Evolutionary conservation across 2,329 filamentous ascomycete species (phyloP).

Genomic region (Calonectria hongkongensis): DNA sequence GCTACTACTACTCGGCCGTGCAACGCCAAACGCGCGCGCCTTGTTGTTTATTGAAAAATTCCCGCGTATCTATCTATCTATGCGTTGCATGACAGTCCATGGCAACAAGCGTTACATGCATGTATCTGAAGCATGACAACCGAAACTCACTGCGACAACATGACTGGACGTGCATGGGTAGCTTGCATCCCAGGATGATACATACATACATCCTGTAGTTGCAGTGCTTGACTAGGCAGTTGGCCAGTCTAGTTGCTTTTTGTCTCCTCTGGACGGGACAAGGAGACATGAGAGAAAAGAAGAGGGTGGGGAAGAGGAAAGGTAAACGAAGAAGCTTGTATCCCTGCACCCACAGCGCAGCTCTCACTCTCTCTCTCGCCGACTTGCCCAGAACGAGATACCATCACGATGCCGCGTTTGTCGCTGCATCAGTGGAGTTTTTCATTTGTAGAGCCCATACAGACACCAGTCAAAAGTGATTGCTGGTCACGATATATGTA

Average conservation of each 20-base stretch:
- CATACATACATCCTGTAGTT: neutral
- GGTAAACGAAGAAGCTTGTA: neutral
- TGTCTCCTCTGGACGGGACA: neutral
- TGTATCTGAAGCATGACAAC: constrained; percentile 28
- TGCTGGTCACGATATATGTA: neutral
- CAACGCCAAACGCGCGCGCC: constrained; percentile 11
- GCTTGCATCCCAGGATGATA: too few relatives aligned
- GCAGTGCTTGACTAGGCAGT: neutral
- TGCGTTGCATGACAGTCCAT: constrained; percentile 19
- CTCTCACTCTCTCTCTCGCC: neutral
- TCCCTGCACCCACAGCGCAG: neutral
- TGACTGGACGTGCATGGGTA: constrained; percentile 21
- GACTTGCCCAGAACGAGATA: constrained; percentile 10
- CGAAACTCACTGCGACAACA: constrained; percentile 25
- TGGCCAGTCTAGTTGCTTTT: neutral
- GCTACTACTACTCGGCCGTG: neutral
- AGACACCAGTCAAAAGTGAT: neutral
- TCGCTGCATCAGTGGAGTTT: neutral
- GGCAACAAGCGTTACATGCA: constrained; percentile 21
- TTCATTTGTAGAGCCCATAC: neutral
- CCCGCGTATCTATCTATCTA: constrained; percentile 7
- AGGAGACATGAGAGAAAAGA: neutral
- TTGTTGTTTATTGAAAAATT: constrained; percentile 8
- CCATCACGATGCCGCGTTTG: constrained; percentile 22
- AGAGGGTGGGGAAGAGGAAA: neutral